Evolutionary conservation across 2,329 filamentous ascomycete species (phyloP), one percentile per base, ranked within the genome.

Genomic region (Penicillium hesseltinei): DNA sequence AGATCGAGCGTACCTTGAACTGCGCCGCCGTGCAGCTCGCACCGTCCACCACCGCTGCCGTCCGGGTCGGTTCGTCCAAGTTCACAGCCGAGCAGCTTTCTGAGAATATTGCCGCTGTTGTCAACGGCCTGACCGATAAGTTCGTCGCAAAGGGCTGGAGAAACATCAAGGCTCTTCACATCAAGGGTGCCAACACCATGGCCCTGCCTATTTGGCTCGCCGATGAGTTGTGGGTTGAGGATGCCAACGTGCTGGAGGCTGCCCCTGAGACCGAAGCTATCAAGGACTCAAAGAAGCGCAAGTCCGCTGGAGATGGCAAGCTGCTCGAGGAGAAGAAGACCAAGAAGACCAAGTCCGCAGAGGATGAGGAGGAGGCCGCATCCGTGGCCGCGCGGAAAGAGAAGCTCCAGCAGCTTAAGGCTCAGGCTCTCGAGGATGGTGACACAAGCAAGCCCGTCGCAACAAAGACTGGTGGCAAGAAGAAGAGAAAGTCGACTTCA

Each of bases 151-250:
- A 93, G 73, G 88, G 92, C 69, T 97, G 92, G 92, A 85, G 85
- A 69, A 94, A 93, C 73, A 83, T 97, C 62, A 88, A 88, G 75
- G 85, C 85, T 62, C 79, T 99, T 60, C 92, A 96, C 75, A 82
- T 99, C 80, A 99, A 97, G 82, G 91, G 91, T 3, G 88, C 91
- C 29, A 87, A 90, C 70, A 96, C 93, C 5, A 88, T 88, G 60
- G 89, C 93, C 9, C 82, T 99, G 69, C 94, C 94, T n/a, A 87
- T 99, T 71, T 99, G 92, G 90, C 79, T 96, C 71, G 90, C 93
- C 5, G 88, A 92, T 66, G 92, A 97, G 81, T 81, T 99, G 62
- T 99, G 94, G 92, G 76, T 88, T 17, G 90, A 94, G 63, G 84
- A 88, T 59, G 82, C 86, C 60, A 87, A 91, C 69, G 85, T 96